Evolutionary conservation across 2,329 filamentous ascomycete species (phyloP).

Genomic region (Hymenoscyphus scutula): DNA sequence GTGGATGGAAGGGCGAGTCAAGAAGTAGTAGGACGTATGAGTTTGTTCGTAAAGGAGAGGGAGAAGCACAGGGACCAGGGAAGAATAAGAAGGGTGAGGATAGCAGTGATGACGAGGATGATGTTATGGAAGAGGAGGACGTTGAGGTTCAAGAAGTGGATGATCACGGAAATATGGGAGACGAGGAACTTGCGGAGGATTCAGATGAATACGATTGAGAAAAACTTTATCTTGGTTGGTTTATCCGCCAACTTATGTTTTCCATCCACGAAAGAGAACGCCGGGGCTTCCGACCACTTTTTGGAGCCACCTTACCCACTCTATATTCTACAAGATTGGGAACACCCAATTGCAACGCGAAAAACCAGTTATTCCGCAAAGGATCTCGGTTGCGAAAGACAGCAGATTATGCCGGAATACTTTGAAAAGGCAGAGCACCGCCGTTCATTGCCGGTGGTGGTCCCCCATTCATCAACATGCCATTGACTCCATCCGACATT

Average conservation of each 20-base stretch:
- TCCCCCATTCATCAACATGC: slow-evolving; percentile 10
- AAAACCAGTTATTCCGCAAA: slow-evolving; percentile 15
- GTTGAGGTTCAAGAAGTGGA: slow-evolving; percentile 30
- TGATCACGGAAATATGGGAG: slow-evolving; percentile 26
- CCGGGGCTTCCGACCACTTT: slow-evolving; percentile 1
- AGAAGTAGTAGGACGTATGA: slow-evolving; percentile 57
- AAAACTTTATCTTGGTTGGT: slow-evolving; percentile 5
- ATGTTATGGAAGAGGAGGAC: slow-evolving; percentile 24
- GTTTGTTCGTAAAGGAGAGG: slow-evolving; percentile 59
- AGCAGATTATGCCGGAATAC: slow-evolving; percentile 18
- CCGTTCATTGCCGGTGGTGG: slow-evolving; percentile 16
- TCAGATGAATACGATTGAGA: slow-evolving; percentile 32
- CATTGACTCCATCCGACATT: slow-evolving; percentile 26
- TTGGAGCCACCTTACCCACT: not conserved
- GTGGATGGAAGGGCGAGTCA: slow-evolving; percentile 51
- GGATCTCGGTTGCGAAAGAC: slow-evolving; percentile 3
- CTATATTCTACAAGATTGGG: slow-evolving; percentile 4
- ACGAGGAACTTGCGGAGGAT: slow-evolving; percentile 31
- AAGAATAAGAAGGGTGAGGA: slow-evolving; percentile 36
- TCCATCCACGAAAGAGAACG: not conserved
- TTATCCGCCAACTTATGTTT: slow-evolving; percentile 1
- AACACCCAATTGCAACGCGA: not conserved
- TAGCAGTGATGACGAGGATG: slow-evolving; percentile 28
- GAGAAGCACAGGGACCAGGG: slow-evolving; percentile 31
- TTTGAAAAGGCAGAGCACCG: slow-evolving; percentile 22